Conservation (phyloP, 176 grass and related monocot species). For the Olyra latifolia region DNA sequence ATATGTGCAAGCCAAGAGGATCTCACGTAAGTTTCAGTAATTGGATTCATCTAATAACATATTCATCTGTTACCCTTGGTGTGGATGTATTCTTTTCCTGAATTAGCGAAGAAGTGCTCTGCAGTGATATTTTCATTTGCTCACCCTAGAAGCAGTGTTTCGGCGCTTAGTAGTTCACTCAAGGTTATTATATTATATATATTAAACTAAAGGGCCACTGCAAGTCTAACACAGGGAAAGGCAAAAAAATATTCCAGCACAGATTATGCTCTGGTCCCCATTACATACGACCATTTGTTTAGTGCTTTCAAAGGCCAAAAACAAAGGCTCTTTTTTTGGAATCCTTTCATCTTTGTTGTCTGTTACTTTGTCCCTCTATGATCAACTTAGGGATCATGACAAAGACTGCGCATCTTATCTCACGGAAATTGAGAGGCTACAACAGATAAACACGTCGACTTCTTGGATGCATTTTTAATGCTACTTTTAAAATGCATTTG, state of each 20-base stretch:
- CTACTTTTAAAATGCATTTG: not conserved
- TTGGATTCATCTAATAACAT: no score
- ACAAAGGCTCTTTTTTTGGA: conserved; percentile 21
- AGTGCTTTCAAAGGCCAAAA: conserved; percentile 17
- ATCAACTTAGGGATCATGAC: conserved; percentile 2
- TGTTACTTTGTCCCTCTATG: conserved; percentile 33
- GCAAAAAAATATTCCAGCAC: conserved; percentile 19
- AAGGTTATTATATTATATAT: no score
- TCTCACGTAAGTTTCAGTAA: not conserved
- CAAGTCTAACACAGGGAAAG: conserved; percentile 20
- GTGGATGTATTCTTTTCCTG: no score
- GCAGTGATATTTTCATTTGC: not conserved
- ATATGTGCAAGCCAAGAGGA: not conserved
- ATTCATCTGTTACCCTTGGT: no score
- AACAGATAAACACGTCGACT: not conserved
- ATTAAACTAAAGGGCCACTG: conserved; percentile 3
- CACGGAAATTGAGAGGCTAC: not conserved
- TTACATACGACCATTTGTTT: conserved; percentile 1
- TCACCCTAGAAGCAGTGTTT: not conserved
- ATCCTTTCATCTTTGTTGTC: conserved; percentile 4
- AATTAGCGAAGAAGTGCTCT: no score
- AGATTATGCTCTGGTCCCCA: conserved; percentile 13
- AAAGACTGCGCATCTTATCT: not conserved
- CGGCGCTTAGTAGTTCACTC: not conserved
- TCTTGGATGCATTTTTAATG: no score